Base-by-base conservation (phyloP, 192 early-diverging fungal species). In the Gaertneriomyces semiglobifer region DNA sequence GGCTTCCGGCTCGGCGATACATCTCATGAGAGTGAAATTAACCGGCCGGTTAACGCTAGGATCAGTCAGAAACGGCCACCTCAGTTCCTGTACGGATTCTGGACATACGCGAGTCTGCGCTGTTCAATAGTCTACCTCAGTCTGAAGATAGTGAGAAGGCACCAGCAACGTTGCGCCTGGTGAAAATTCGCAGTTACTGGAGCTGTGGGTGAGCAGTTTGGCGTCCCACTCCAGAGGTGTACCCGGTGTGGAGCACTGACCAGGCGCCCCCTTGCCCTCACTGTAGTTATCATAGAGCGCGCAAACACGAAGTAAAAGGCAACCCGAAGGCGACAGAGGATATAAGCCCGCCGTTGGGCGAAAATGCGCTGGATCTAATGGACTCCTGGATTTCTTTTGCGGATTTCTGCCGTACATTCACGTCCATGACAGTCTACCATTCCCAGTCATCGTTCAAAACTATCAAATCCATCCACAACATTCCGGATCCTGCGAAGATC, bases 401-500 rank as follows among this genome's bases (percentile, higher is more conserved):
- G 8, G 77, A 78, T 10, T 79, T 82, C 52, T 50, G 55, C 44
- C 69, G 70, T 45, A 62, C 58, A 12, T 79, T 77, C 50, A 62
- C 54, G 44, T 66, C 18, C 43, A 19, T 57, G 41, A 63, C 72
- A 10, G 71, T 84, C 16, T 84, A 77, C 63, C 79, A 84, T 57
- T 66, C 58, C 41, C 77, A 73, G 60, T 51, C 53, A 9, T 58
- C 65, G 6, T 82, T 84, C 74, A 84, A 82, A 60, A 70, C 59
- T n/a, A 47, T 73, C 16, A 72, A 74, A 74, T 58, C 68, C 39
- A 66, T 74, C 42, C 63, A 65, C 25, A 60, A 69, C 57, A 78
- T 84, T 42, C 52, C 66, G 6, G 82, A 84, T 78, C 71, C 74
- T 16, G 41, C 70, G 58, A 84, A 84, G 58, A 56, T 68, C 7